Evolutionary conservation across 345 rosid genomes (phyloP).

Genomic region (Acer yangbiense): DNA sequence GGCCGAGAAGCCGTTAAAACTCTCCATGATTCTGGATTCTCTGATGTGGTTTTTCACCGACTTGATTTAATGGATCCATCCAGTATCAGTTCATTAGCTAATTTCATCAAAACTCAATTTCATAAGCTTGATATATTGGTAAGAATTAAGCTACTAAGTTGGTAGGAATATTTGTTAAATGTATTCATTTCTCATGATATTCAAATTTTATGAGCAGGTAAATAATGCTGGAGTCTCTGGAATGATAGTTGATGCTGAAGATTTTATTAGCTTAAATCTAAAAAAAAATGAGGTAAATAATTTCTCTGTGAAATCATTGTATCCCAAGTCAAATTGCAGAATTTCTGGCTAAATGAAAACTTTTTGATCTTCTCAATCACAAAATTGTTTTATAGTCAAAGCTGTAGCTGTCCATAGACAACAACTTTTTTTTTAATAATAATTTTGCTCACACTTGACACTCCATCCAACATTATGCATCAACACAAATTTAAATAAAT

Average conservation of each 20-base stretch:
- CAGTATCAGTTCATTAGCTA: background rate
- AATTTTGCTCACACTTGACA: too few relatives aligned
- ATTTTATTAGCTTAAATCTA: background rate
- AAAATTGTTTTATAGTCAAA: too few relatives aligned
- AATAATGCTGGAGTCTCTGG: constrained; percentile 9
- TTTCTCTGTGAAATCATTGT: background rate
- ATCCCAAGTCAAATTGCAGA: background rate
- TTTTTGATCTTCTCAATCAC: too few relatives aligned
- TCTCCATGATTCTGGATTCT: constrained; percentile 13
- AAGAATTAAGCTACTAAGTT: background rate
- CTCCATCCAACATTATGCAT: too few relatives aligned
- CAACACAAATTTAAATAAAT: too few relatives aligned
- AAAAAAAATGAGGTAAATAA: background rate
- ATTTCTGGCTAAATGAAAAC: background rate
- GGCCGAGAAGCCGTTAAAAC: constrained; percentile 7
- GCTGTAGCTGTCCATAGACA: too few relatives aligned
- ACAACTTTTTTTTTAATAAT: too few relatives aligned
- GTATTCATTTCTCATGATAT: too few relatives aligned
- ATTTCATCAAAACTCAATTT: constrained; percentile 1
- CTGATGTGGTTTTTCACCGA: constrained; percentile 16
- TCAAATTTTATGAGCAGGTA: constrained; percentile 3
- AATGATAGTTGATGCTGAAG: background rate
- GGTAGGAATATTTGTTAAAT: background rate
- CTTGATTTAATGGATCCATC: background rate
- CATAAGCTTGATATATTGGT: constrained; percentile 2